Percentiles rank a stretch among this genome's conserved stretches.
Conservation (phyloP, 495 filamentous ascomycete genomes). For the Aspergillus campestris region DNA sequence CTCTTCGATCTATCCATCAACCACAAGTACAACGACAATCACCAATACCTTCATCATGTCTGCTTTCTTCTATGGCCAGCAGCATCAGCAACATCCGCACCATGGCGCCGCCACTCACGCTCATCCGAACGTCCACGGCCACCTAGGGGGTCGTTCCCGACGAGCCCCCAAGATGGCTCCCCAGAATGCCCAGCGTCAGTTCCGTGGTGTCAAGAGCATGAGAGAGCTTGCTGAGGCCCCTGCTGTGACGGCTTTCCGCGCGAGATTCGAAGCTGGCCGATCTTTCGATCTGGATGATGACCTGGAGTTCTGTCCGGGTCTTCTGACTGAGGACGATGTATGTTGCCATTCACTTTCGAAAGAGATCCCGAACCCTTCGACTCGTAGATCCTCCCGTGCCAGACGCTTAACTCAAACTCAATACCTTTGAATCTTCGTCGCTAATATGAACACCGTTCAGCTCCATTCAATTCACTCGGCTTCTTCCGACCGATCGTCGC, state of each 20-base stretch:
- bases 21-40: slow-evolving; percentile 12
- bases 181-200: slow-evolving; percentile 78
- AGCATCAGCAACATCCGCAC: slow-evolving; percentile 46
- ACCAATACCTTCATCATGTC: slow-evolving; percentile 53
- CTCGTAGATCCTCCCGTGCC: neutral
- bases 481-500: slow-evolving; percentile 83
- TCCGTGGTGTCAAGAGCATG: slow-evolving; percentile 72
- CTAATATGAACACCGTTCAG: slow-evolving; percentile 33
- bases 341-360: slow-evolving; percentile 35
- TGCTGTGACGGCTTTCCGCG: slow-evolving; percentile 65
- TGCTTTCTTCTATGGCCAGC: slow-evolving; percentile 61
- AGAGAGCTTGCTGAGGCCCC: slow-evolving; percentile 80
- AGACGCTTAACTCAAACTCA: too few species aligned
- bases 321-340: slow-evolving; percentile 95
- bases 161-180: slow-evolving; percentile 75
- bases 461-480: slow-evolving; percentile 82
- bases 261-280: slow-evolving; percentile 79
- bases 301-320: slow-evolving; percentile 87
- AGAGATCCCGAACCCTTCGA: neutral
- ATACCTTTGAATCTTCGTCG: too few species aligned
- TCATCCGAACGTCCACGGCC: slow-evolving; percentile 49
- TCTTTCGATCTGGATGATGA: slow-evolving; percentile 98
- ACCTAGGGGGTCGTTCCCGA: slow-evolving; percentile 80
- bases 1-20: slow-evolving; percentile 19
- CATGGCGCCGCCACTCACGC: slow-evolving; percentile 32